Base-by-base conservation (phyloP, 1,284 basidiomycete species). In the Lentinula novae-zelandiae region DNA sequence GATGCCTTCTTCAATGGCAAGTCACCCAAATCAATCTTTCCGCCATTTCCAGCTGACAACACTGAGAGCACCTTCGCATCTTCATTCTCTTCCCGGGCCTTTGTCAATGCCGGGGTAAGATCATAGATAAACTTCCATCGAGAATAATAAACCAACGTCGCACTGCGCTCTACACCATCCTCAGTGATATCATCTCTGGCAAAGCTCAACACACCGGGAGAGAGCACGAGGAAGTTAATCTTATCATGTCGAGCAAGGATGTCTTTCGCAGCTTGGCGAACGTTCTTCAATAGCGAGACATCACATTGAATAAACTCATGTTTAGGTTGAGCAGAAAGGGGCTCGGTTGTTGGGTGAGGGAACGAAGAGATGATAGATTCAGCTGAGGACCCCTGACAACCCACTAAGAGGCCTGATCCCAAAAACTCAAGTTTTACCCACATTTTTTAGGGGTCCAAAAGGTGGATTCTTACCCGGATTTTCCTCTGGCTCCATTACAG, bases 131-230 rank as follows among this genome's bases (percentile, higher is more conserved):
- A 69, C 57, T 64, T 66, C 62, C 64, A 70, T 31, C 70, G 63
- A 15, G 59, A 58, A 62, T 82, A 81, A 61, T 81, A 81, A 61
- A 77, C 70, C 8, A 79, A 67, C 0, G 78, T 79, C 34, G 82
- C 63, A 65, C 80, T 81, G 60, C 67, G 75, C 61, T 82, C 81
- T 40, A 82, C 75, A 0, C 79, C 80, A 57, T 82, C 81, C 38
- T 70, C 67, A 3, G 80, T 79, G n/a, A 44, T 17, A 61, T 79
- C 76, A 34, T 75, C 73, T 15, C 76, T 66, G 10, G 76, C 76
- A 2, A 70, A 66, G 53, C 70, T 65, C 1, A 73, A 70, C 62
- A 78, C 62, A 12, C 65, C 66, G 1, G 62, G 40, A 2, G 66
- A 63, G 51, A 70, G 61, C 27, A 70, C 62, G 39, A 72, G 64